These are phyloP conservation scores for Phytophthora hybrid DNA, from an alignment of 352 stramenopile species.

Conservation along the genomic window DNA sequence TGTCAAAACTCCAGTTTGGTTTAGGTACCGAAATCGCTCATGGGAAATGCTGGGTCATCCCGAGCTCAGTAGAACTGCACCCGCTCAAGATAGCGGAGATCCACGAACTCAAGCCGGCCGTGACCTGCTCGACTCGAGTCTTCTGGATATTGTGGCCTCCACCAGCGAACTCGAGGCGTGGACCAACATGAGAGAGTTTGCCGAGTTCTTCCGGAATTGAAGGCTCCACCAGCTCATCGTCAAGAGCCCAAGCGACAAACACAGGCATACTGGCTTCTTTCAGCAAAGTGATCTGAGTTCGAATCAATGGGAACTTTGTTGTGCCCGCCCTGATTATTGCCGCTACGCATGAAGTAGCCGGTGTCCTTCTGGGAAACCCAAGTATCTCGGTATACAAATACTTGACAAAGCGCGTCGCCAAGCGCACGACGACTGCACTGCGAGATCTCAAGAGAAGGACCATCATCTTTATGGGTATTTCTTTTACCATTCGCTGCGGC, in stretches of 20 bases:
- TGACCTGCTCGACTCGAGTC: conserved; percentile 48
- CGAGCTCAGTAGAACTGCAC: conserved; percentile 20
- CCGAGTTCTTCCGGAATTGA: conserved; percentile 53
- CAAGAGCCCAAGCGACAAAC: conserved; percentile 55
- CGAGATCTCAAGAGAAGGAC: conserved; percentile 28
- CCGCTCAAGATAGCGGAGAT: conserved; percentile 25
- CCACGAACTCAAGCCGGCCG: conserved; percentile 38
- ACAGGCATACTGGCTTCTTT: conserved; percentile 34
- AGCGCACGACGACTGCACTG: conserved; percentile 35
- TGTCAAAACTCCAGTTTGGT: not conserved
- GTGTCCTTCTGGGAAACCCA: conserved; percentile 40
- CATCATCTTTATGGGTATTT: conserved; percentile 41
- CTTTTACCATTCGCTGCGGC: conserved; percentile 52
- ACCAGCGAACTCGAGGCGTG: conserved; percentile 51
- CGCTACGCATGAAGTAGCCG: conserved; percentile 47
- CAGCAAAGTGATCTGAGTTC: conserved; percentile 39
- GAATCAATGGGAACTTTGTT: conserved; percentile 52
- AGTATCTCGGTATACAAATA: conserved; percentile 53
- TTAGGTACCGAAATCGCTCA: conserved; percentile 7
- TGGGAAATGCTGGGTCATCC: conserved; percentile 32
- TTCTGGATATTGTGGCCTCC: conserved; percentile 77
- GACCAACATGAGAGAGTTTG: conserved; percentile 36
- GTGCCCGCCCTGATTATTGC: conserved; percentile 52
- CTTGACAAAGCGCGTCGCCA: conserved; percentile 39
- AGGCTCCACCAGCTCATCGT: conserved; percentile 56